A percentile compares a stretch with the other conserved stretches of the same genome.
phyloP scores from a whole-genome alignment of 495 filamentous ascomycete species.

The Hyaloscypha bicolor region DNA sequence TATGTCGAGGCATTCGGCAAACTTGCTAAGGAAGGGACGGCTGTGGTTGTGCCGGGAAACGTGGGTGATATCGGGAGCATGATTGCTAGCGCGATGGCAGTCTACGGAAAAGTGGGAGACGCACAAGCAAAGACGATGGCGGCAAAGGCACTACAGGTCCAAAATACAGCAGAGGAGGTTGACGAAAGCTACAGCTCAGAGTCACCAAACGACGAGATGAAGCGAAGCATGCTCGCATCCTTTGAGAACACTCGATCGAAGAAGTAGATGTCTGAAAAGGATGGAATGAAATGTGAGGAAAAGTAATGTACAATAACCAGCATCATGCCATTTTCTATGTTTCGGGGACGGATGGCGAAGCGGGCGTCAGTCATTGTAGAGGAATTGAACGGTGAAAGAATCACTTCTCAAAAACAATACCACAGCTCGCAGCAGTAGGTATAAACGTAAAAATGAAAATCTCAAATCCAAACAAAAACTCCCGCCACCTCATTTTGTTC shows the following conservation, averaged over 20 bases:
- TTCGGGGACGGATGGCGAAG: background rate
- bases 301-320: constrained; percentile 35
- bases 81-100: constrained; percentile 94
- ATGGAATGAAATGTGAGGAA: background rate
- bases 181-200: constrained; percentile 29
- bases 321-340: constrained; percentile 14
- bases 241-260: constrained; percentile 55
- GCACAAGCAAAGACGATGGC: constrained; percentile 74
- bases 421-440: constrained; percentile 7
- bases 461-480: constrained; percentile 17
- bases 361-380: constrained; percentile 13
- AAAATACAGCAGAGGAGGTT: constrained; percentile 32
- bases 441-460: constrained; percentile 15
- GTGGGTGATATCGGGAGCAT: constrained; percentile 96
- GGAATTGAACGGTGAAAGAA: constrained; percentile 1
- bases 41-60: constrained; percentile 93
- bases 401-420: constrained; percentile 22
- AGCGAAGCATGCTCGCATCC: constrained; percentile 51
- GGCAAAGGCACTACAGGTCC: constrained; percentile 42
- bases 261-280: constrained; percentile 27
- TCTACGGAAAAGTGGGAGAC: constrained; percentile 91
- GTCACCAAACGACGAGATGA: constrained; percentile 44
- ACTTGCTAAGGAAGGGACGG: constrained; percentile 89
- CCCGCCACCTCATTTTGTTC: no score
- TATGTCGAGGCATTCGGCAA: constrained; percentile 95